Conservation (phyloP, 495 filamentous ascomycete species). For the Xylaria acuta region DNA sequence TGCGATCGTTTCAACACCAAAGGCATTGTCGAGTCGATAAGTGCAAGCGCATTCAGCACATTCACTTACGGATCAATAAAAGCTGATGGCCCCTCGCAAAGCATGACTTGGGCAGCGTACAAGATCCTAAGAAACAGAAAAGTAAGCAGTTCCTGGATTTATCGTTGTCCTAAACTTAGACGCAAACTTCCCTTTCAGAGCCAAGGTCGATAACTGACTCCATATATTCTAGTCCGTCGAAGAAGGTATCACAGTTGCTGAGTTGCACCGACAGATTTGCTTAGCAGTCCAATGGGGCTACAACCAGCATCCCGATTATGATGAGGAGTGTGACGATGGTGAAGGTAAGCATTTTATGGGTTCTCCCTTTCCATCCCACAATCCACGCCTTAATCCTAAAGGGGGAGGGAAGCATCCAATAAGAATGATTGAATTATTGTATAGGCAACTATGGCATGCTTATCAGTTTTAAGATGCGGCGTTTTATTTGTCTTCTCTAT, state of each 20-base stretch:
- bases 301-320: background rate
- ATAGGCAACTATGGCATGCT: background rate
- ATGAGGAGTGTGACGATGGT: background rate
- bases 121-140: background rate
- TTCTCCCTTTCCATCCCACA: background rate
- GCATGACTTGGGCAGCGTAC: background rate
- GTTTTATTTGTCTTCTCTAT: background rate
- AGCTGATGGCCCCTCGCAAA: background rate
- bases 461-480: background rate
- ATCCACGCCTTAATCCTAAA: too few species aligned
- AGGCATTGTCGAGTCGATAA: slow-evolving; percentile 16
- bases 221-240: background rate
- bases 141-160: background rate
- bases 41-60: background rate
- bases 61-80: background rate
- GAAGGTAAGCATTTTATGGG: background rate
- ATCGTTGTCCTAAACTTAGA: background rate
- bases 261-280: slow-evolving; percentile 5
- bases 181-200: background rate
- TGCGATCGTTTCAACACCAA: slow-evolving; percentile 4
- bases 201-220: background rate
- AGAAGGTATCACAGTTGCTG: background rate
- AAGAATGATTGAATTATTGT: background rate
- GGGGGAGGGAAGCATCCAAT: too few species aligned
- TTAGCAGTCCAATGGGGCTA: background rate